phyloP scores from a whole-genome alignment of 192 early-diverging fungal genomes.

The Coemansia sp. region DNA sequence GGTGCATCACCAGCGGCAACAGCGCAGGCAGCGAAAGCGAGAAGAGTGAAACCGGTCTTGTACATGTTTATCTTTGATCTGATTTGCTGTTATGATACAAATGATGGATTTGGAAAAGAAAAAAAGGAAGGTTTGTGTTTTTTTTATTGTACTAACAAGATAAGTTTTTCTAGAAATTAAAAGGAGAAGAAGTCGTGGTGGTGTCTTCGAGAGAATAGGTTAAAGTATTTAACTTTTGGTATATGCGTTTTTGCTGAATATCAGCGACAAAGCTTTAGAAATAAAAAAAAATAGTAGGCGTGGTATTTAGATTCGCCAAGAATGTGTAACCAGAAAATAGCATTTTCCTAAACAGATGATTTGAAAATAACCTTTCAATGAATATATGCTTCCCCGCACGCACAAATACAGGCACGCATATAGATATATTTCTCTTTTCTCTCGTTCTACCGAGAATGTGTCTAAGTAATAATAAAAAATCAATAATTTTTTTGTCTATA shows the following conservation, averaged over 20 bases:
- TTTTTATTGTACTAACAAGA: neutral
- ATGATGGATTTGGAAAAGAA: neutral
- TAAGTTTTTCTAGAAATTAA: neutral
- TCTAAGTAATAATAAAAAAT: too few species aligned
- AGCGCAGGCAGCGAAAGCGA: conserved; percentile 18
- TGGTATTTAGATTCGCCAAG: too few species aligned
- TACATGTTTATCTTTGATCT: conserved; percentile 2
- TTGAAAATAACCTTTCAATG: neutral
- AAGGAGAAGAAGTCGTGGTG: neutral
- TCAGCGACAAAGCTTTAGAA: too few species aligned
- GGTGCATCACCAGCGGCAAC: conserved; percentile 20
- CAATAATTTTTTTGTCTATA: too few species aligned
- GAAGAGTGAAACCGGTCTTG: conserved; percentile 30
- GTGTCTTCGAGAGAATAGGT: neutral
- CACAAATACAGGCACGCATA: too few species aligned
- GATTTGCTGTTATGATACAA: neutral
- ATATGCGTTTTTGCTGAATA: neutral
- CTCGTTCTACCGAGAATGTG: too few species aligned
- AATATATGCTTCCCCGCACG: too few species aligned
- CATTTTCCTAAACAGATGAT: neutral
- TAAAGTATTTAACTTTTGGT: neutral
- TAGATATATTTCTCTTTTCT: too few species aligned
- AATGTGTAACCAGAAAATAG: neutral
- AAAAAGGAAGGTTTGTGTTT: neutral
- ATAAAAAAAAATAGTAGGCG: too few species aligned